A percentile compares a stretch with the other conserved stretches of the same genome.
Conservation (phyloP, 2,329 filamentous ascomycete genomes). For the Colletotrichum cereale region DNA sequence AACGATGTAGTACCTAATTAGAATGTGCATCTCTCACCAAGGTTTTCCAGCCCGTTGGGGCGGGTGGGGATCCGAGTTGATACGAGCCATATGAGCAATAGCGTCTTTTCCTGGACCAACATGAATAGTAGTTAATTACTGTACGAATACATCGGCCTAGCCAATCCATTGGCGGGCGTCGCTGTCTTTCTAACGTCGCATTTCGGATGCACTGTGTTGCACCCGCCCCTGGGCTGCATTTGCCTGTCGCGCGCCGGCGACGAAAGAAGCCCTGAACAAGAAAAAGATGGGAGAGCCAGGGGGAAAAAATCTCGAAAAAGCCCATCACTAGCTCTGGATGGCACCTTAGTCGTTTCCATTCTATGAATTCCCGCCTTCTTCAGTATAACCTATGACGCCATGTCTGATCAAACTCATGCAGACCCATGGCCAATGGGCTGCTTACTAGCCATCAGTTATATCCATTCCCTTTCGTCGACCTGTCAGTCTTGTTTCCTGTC, state of each 20-base stretch:
- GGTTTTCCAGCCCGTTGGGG: background rate
- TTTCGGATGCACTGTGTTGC: constrained; percentile 30
- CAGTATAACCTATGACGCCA: constrained; percentile 9
- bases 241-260: constrained; percentile 31
- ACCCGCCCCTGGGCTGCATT: constrained; percentile 22
- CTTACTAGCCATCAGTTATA: constrained; percentile 8
- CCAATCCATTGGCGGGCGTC: background rate
- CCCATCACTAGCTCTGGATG: background rate
- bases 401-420: constrained; percentile 14
- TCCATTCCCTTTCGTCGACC: constrained; percentile 12
- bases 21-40: background rate
- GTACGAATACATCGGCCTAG: background rate
- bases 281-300: background rate
- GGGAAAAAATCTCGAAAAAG: background rate
- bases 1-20: no score
- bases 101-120: constrained; percentile 16
- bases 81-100: background rate
- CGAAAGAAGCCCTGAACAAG: constrained; percentile 6
- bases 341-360: background rate
- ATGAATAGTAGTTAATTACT: background rate
- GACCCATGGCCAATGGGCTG: background rate
- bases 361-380: background rate
- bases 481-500: constrained; percentile 5
- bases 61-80: constrained; percentile 1
- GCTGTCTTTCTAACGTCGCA: background rate